A percentile compares a stretch with the other conserved stretches of the same genome.
Evolutionary conservation across 2,329 filamentous ascomycete species (phyloP).

Genomic region (Cladosporium sp.): DNA sequence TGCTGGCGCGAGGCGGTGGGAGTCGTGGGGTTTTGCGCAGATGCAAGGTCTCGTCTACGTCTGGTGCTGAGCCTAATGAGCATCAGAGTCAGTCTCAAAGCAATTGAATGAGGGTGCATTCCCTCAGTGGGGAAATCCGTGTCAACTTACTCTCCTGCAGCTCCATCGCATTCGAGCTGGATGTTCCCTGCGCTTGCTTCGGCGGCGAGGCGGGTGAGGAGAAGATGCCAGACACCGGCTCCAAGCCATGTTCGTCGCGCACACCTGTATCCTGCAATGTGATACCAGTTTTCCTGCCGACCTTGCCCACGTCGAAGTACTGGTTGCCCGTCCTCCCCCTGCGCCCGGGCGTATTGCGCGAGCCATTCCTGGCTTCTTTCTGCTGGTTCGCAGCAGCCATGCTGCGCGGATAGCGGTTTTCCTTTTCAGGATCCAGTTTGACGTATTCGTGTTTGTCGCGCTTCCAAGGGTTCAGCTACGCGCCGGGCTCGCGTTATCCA

Average conservation of each 20-base stretch:
- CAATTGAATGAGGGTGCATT: not conserved
- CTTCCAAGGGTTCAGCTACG: slow-evolving; percentile 9
- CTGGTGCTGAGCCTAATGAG: slow-evolving; percentile 43
- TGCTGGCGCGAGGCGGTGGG: slow-evolving; percentile 47
- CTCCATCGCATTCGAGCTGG: slow-evolving; percentile 42
- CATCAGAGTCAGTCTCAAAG: not conserved
- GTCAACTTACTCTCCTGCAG: slow-evolving; percentile 53
- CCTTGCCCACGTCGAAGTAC: slow-evolving; percentile 32
- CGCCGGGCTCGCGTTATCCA: slow-evolving; percentile 1
- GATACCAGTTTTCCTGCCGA: slow-evolving; percentile 77
- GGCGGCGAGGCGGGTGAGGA: slow-evolving; percentile 71
- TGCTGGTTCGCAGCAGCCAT: slow-evolving; percentile 20
- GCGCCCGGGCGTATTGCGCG: slow-evolving; percentile 23
- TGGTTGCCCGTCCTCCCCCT: slow-evolving; percentile 27
- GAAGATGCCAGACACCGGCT: slow-evolving; percentile 79
- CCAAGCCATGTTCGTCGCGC: slow-evolving; percentile 87
- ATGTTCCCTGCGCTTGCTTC: slow-evolving; percentile 13
- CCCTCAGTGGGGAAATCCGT: not conserved
- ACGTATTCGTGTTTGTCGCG: not conserved
- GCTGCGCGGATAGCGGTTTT: slow-evolving; percentile 22
- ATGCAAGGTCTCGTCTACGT: slow-evolving; percentile 38
- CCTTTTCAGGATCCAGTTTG: slow-evolving; percentile 26
- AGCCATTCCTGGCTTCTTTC: slow-evolving; percentile 13
- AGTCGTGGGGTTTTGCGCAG: slow-evolving; percentile 41
- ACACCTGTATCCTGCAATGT: slow-evolving; percentile 69